Percentiles rank a stretch among this genome's conserved stretches.
phyloP scores from a whole-genome alignment of 768 basidiomycete species.

The Gloeopeniophorella convolvens region DNA sequence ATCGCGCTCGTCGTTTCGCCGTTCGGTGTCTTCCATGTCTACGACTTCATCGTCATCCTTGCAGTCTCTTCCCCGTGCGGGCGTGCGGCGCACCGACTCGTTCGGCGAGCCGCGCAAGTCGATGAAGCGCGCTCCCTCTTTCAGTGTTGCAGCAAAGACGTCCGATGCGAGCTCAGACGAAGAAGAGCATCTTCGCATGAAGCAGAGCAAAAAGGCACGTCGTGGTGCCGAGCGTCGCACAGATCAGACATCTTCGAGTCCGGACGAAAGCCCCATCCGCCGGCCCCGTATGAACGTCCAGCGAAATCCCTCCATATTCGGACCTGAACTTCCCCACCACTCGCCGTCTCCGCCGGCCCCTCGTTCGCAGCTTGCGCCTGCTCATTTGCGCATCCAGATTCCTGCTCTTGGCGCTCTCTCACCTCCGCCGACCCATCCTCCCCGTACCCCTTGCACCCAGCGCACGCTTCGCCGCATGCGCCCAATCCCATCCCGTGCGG shows the following conservation, averaged over 20 bases:
- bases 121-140: conserved; percentile 20
- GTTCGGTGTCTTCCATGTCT: conserved; percentile 14
- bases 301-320: conserved; percentile 19
- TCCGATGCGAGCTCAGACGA: conserved; percentile 15
- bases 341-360: conserved; percentile 1
- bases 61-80: conserved; percentile 9
- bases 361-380: background rate
- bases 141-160: conserved; percentile 11
- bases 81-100: conserved; percentile 15
- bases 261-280: conserved; percentile 1
- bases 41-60: conserved; percentile 17
- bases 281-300: conserved; percentile 13
- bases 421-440: conserved; percentile 50
- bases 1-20: conserved; percentile 8
- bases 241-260: conserved; percentile 3
- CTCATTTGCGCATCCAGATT: conserved; percentile 24
- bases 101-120: conserved; percentile 9
- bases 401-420: conserved; percentile 33
- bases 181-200: conserved; percentile 16
- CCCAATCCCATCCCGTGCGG: conserved; percentile 16
- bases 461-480: conserved; percentile 19
- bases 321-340: conserved; percentile 18
- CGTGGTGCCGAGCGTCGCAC: conserved; percentile 5
- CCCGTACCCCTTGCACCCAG: conserved; percentile 54
- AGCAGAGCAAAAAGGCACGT: conserved; percentile 18